These are phyloP conservation scores for Paraphoma chrysanthemicola DNA, from an alignment of 2,329 filamentous ascomycete genomes.

Conservation along the genomic window DNA sequence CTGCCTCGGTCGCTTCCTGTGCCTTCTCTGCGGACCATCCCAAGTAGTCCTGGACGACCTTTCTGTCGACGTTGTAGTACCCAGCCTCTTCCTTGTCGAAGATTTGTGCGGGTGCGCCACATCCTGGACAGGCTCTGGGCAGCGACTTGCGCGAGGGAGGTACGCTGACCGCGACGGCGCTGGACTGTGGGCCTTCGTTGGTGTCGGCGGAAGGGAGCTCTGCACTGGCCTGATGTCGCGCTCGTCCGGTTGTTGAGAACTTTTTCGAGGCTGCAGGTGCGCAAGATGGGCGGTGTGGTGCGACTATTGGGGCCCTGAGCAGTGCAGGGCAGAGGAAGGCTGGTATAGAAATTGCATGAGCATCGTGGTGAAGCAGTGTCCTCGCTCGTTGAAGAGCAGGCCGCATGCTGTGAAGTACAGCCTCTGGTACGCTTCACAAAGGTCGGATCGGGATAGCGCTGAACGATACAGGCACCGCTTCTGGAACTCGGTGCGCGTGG, in stretches of 20 bases:
- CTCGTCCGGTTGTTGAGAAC: constrained; percentile 34
- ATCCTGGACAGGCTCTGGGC: constrained; percentile 66
- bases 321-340: constrained; percentile 45
- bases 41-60: constrained; percentile 53
- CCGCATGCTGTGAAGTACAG: constrained; percentile 34
- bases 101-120: constrained; percentile 67
- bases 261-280: constrained; percentile 8
- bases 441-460: not conserved
- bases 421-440: not conserved
- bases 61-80: constrained; percentile 61
- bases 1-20: constrained; percentile 34
- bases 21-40: constrained; percentile 28
- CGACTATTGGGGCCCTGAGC: constrained; percentile 22
- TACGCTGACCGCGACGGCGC: not conserved
- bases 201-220: constrained; percentile 12
- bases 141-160: constrained; percentile 36
- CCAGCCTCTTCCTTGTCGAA: constrained; percentile 62
- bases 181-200: not conserved
- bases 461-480: not conserved
- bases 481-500: not conserved
- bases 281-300: constrained; percentile 13
- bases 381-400: constrained; percentile 36
- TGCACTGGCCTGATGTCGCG: constrained; percentile 22
- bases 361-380: constrained; percentile 34
- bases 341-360: constrained; percentile 32